Conservation (phyloP, 2,329 filamentous ascomycete genomes). For the Ophiostoma tasmaniense region DNA sequence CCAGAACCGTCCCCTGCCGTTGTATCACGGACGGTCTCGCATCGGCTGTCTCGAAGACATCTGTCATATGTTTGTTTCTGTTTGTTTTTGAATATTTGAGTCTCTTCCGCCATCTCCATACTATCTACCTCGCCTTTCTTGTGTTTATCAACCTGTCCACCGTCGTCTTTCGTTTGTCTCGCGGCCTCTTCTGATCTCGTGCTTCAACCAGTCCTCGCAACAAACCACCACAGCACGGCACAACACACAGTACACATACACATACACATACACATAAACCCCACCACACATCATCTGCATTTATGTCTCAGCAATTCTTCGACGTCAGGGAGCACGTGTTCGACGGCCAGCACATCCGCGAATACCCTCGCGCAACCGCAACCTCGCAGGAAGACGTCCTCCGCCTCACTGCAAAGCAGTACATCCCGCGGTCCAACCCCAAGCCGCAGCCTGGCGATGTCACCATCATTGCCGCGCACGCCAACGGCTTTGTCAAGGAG, state of each 20-base stretch:
- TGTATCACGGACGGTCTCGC: conserved; percentile 2
- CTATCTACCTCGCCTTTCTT: neutral
- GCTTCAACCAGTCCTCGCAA: neutral
- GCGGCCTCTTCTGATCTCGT: neutral
- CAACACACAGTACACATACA: neutral
- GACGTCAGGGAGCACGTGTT: conserved; percentile 65
- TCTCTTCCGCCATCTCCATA: neutral
- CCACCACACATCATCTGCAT: neutral
- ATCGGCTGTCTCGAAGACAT: conserved; percentile 1
- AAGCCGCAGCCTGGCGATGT: conserved; percentile 64
- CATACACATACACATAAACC: neutral
- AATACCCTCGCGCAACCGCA: conserved; percentile 67
- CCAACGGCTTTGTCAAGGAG: conserved; percentile 94
- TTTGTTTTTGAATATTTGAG: neutral
- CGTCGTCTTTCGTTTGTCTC: neutral
- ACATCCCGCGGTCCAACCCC: conserved; percentile 65
- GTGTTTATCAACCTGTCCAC: neutral
- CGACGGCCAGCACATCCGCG: conserved; percentile 68
- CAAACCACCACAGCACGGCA: neutral
- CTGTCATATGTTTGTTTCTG: neutral
- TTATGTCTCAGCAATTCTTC: conserved; percentile 37
- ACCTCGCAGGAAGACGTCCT: conserved; percentile 67
- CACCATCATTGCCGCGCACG: conserved; percentile 79
- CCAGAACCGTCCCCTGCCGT: neutral
- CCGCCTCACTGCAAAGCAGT: conserved; percentile 74